Evolutionary conservation across 805 yeast species (phyloP).

Genomic region (Candida maesae): DNA sequence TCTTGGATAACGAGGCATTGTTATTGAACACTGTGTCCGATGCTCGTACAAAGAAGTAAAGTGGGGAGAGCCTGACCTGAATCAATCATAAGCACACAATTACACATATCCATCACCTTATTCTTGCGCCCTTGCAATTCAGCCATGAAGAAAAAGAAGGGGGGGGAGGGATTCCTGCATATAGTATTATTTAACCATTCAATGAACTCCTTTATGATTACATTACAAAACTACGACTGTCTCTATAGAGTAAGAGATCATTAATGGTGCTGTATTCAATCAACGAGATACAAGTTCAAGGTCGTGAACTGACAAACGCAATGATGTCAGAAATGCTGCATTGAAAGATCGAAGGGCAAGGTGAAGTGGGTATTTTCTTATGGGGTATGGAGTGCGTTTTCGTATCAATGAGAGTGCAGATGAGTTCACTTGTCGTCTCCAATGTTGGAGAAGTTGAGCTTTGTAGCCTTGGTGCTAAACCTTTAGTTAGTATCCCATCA

Average conservation of each 20-base stretch:
- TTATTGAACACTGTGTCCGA: conserved; percentile 86
- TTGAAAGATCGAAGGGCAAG: too few species aligned
- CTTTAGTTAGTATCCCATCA: too few species aligned
- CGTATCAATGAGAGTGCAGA: too few species aligned
- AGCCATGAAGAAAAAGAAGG: conserved; percentile 27
- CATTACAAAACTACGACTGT: not conserved
- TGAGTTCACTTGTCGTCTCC: conserved; percentile 3
- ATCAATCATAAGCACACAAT: too few species aligned
- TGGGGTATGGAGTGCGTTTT: not conserved
- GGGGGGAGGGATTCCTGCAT: not conserved
- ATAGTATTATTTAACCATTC: conserved; percentile 1
- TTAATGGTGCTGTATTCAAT: too few species aligned
- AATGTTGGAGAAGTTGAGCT: conserved; percentile 10
- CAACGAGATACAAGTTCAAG: too few species aligned
- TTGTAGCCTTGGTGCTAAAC: conserved; percentile 9
- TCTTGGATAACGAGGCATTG: conserved; percentile 88
- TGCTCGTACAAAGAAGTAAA: conserved; percentile 44
- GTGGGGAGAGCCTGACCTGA: not conserved
- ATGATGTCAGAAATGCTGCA: too few species aligned
- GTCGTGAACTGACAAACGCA: too few species aligned
- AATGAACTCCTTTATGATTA: not conserved
- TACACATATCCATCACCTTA: too few species aligned
- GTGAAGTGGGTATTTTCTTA: not conserved
- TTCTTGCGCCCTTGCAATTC: too few species aligned
- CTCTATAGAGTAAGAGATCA: too few species aligned